phyloP scores from a whole-genome alignment of 768 basidiomycete genomes.

The Leccinum incarnatum region DNA sequence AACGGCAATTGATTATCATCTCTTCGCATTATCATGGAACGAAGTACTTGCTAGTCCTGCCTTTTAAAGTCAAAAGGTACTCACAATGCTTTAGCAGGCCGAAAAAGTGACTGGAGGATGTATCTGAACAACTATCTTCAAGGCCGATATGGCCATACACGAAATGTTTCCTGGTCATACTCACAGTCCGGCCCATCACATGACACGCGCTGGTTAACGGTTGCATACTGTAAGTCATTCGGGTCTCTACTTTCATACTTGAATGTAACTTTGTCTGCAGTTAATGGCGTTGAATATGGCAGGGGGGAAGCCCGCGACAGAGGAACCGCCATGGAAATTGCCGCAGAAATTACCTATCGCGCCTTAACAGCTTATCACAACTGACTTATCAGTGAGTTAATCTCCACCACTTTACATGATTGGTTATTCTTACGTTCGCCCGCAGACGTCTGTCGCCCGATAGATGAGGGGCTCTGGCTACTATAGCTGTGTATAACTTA shows the following conservation, averaged over 20 bases:
- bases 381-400: conserved; percentile 11
- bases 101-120: conserved; percentile 28
- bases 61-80: neutral
- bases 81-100: conserved; percentile 13
- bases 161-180: conserved; percentile 21
- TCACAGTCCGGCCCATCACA: conserved; percentile 23
- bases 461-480: neutral
- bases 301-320: conserved; percentile 25
- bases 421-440: neutral
- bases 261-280: conserved; percentile 7
- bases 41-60: conserved; percentile 4
- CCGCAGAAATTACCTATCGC: conserved; percentile 25
- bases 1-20: neutral
- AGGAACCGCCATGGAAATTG: conserved; percentile 30
- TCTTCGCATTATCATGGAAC: conserved; percentile 12
- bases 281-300: conserved; percentile 28
- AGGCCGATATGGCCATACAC: conserved; percentile 31
- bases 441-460: neutral
- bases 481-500: neutral
- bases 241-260: neutral
- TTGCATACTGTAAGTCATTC: conserved; percentile 26
- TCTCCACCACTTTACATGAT: neutral
- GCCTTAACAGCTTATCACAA: conserved; percentile 23
- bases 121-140: conserved; percentile 32
- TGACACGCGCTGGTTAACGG: conserved; percentile 22